Percentiles rank a stretch among this genome's conserved stretches.
Conservation (phyloP, 164 flowering plant species). For the Aristolochia contorta region DNA sequence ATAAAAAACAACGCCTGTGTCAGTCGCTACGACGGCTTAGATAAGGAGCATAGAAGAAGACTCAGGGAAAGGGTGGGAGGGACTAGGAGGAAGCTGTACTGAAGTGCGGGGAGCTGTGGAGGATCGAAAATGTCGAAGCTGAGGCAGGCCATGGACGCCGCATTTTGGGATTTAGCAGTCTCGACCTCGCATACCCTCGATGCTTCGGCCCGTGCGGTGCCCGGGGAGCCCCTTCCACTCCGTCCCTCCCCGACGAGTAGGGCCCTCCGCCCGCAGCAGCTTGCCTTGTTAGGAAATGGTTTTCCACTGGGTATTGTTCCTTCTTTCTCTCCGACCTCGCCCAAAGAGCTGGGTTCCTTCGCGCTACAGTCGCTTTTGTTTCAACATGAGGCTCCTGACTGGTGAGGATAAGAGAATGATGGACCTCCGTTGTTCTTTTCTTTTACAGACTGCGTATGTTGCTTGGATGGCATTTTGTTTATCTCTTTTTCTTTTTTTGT, state of each 20-base stretch:
- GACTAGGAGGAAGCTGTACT: too few species aligned
- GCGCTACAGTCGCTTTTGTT: conserved; percentile 58
- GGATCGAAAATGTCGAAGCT: conserved; percentile 50
- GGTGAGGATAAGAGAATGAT: conserved; percentile 25
- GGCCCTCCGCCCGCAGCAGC: conserved; percentile 55
- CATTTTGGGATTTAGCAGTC: conserved; percentile 59
- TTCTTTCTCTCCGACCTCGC: conserved; percentile 37
- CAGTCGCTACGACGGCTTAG: too few species aligned
- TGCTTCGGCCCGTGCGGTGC: conserved; percentile 47
- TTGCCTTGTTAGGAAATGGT: conserved; percentile 42
- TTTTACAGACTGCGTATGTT: too few species aligned
- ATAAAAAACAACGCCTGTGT: too few species aligned
- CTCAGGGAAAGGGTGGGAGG: too few species aligned
- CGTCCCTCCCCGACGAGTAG: conserved; percentile 50
- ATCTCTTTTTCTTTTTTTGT: neutral
- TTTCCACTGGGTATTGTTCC: conserved; percentile 85
- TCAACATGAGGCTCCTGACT: conserved; percentile 23
- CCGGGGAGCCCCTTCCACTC: conserved; percentile 68
- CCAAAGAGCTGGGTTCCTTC: conserved; percentile 54
- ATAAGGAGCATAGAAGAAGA: too few species aligned
- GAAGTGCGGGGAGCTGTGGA: neutral
- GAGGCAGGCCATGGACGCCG: conserved; percentile 65
- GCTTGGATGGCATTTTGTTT: neutral
- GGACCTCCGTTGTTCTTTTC: neutral
- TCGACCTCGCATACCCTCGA: conserved; percentile 49